Evolutionary conservation across 139 green algal genomes (phyloP), one percentile per base, ranked within the genome.

Genomic region (Desmodesmus armatus): DNA sequence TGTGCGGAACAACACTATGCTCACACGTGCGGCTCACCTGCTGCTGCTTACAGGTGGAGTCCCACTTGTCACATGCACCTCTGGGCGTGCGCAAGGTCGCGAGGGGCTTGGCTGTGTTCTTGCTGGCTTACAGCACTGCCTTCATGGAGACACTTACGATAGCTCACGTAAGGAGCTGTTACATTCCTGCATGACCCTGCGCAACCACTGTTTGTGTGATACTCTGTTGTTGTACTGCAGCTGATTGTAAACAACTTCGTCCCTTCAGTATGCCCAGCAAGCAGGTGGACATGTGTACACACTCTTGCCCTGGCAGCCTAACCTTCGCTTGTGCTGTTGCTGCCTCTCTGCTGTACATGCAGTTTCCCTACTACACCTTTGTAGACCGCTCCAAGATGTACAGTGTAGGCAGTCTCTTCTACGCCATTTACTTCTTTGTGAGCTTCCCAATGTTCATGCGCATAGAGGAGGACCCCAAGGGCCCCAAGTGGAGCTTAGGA

Each of bases 381-480:
- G 87, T 94, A 2, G 91, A 98, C 83, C 87, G 89, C 13, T 37
- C 55, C 83, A 74, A 77, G 60, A 99, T 99, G 96, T 99, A 99
- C 91, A 94, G 78, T 7, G 82, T 98, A 35, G 98, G 98, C 25
- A 97, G 92, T 5, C 90, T 99, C 4, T 99, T 99, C 85, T 99
- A 99, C 82, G 98, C 96, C 39, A 99, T 99, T 87, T 99, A 99
- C 91, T 99, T 99, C 86, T 98, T 99, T 65, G 96, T 98, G 37
- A 95, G 89, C 53, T 99, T 98, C 88, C 96, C 96, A 23, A 91
- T 97, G 88, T 99, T 97, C 87, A 97, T 94, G 83, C 80, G 88
- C 1, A 94, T 98, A 49, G 96, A 98, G 43, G 95, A 98, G 78
- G 86, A 91, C 51, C 47, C 75, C 5, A 17, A 17, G 33, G 40